Evolutionary conservation across 441 rosid species (phyloP).

Genomic region (Macaranga tanarius): DNA sequence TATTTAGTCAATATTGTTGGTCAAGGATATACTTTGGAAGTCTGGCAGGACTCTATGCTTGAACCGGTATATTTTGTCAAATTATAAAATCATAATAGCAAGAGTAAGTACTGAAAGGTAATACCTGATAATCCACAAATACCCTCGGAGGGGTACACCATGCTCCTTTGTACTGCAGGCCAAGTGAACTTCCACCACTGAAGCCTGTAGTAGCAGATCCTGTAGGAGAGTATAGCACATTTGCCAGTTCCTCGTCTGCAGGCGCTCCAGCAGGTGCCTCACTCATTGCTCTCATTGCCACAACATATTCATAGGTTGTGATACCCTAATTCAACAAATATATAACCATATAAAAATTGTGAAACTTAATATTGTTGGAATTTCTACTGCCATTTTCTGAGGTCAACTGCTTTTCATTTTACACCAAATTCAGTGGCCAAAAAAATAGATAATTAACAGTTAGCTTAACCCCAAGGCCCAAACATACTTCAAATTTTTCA

Average conservation of each 20-base stretch:
- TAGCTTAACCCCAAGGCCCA: slow-evolving; percentile 1
- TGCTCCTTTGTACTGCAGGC: slow-evolving; percentile 77
- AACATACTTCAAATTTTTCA: not conserved
- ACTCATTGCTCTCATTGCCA: slow-evolving; percentile 88
- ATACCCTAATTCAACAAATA: slow-evolving; percentile 55
- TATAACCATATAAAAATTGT: not conserved
- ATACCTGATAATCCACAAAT: slow-evolving; percentile 92
- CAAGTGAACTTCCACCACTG: slow-evolving; percentile 95
- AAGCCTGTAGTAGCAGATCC: slow-evolving; percentile 82
- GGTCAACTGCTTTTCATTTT: not conserved
- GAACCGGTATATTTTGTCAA: not conserved
- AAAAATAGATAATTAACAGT: not conserved
- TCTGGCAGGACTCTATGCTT: not conserved
- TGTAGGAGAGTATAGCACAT: slow-evolving; percentile 69
- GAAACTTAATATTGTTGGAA: not conserved
- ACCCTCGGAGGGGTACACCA: slow-evolving; percentile 98
- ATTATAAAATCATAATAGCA: not conserved
- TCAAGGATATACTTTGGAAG: not conserved
- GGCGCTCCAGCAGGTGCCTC: slow-evolving; percentile 71
- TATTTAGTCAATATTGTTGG: not conserved
- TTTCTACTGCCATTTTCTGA: not conserved
- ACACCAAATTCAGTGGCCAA: not conserved
- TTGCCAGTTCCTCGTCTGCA: slow-evolving; percentile 64
- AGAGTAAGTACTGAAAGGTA: slow-evolving; percentile 1
- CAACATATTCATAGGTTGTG: slow-evolving; percentile 93